Evolutionary conservation across 2,329 filamentous ascomycete species (phyloP), one percentile per base, ranked within the genome.

Genomic region (Claviceps sp.): DNA sequence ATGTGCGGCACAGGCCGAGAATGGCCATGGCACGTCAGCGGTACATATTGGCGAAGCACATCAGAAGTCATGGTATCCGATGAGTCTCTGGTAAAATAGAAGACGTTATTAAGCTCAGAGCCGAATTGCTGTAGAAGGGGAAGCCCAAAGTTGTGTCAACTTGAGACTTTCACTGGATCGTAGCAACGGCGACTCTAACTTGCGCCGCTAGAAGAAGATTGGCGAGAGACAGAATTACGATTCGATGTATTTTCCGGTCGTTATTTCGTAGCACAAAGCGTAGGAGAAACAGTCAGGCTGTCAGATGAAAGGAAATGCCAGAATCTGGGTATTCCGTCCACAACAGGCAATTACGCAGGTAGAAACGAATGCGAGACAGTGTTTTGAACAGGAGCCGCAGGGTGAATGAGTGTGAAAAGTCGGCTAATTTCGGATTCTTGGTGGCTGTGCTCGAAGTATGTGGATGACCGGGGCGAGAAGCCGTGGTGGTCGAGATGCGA

Each of bases 1-100:
- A 95, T 80, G 68, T 96, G 90, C 6, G 90, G 89, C 50, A 96
- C 89, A 1, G 90, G 90, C 54, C 90, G 82, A 50, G 90, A 95
- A 68, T 96, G 90, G 56, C 90, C 90, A 68, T 96, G 90, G 69
- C 90, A 96, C 58, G 90, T 96, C 66, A 96, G 72, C 52, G 90
- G 90, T 51, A 95, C 89, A 53, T 89, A 88, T 66, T 78, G 76
- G 50, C 76, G 73, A 54, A 67, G 60, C 13, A 56, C 52, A 57
- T 71, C 68, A 14, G 64, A 58, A 54, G 66, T 61, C 67, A 70
- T 70, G 55, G 52, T 44, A 30, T 34, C 37, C 8, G 24, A 48
- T 22, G 19, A 45, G 24, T 5, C 43, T 16, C 38, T 41, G 26
- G 13, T 38, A 14, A 41, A 10, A 41, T 1, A 24, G n/a, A 5